Evolutionary conservation across 2,329 filamentous ascomycete genomes (phyloP), one percentile per base, ranked within the genome.

Genomic region (Diaporthe longicolla): DNA sequence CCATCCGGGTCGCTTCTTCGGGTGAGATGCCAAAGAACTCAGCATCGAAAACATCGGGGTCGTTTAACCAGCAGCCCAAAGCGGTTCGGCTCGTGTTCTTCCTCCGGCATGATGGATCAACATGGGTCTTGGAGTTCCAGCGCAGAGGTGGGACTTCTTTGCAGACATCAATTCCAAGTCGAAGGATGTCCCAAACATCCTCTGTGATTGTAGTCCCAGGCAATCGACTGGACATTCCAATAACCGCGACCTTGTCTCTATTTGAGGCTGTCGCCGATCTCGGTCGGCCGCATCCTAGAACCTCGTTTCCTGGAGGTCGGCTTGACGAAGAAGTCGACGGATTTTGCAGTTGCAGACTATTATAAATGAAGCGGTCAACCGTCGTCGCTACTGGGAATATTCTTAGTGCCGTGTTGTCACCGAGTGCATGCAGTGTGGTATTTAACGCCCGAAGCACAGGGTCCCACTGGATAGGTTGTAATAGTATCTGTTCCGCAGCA

Each of bases 1-100:
- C 75, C 37, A 75, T 70, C n/a, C 65, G 65, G 11, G 40, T 32
- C 1, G 73, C 73, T 32, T 76, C 75, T 9, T 29, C 19, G 4
- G 75, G 48, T 6, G 75, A 71, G 1, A 76, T 70, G 61, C 24
- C 54, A 37, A 76, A 76, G 68, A 76, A 73, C 21, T 66, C 43
- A 13, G 66, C 65, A 40, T 76, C 75, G 10, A 76, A 76, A 11
- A 61, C 19, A n/a, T 26, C 72, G 0, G 72, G 45, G 1, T 73
- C 65, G 9, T 58, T 57, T 4, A 73, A 19, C 55, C 55, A 73
- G 13, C 65, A 70, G 35, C 72, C 72, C 10, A 37, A 29, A 4
- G 92, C 92, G 0, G 92, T 94, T 81, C 93, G 91, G 71, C 90
- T 93, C 72, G 93, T 94, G 17, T 73, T 75, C 13, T 77, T 77